These are phyloP conservation scores for Fusarium cicatricum DNA, from an alignment of 2,329 filamentous ascomycete genomes.

Conservation along the genomic window DNA sequence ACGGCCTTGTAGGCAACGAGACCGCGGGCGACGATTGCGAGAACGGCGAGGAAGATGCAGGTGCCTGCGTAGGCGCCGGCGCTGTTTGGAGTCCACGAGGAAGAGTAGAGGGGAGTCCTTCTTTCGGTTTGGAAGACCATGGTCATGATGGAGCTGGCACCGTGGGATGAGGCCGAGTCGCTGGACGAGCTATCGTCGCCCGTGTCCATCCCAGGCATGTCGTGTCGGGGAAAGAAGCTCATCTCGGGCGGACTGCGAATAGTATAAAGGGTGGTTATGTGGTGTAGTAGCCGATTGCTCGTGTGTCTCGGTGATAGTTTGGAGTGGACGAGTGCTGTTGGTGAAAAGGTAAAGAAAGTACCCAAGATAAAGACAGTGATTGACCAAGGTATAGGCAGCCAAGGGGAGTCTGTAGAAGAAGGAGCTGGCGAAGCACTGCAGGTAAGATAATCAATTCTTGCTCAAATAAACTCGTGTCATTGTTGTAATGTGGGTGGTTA, in stretches of 20 bases:
- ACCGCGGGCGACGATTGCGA: constrained; percentile 74
- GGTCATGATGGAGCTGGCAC: constrained; percentile 49
- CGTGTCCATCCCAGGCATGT: constrained; percentile 38
- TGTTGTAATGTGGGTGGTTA: not conserved
- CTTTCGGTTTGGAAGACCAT: constrained; percentile 68
- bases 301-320: no score
- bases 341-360: no score
- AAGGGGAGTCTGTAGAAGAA: no score
- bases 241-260: constrained; percentile 17
- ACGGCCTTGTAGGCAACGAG: constrained; percentile 76
- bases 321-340: no score
- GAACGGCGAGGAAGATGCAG: constrained; percentile 87
- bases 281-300: no score
- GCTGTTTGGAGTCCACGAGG: constrained; percentile 75
- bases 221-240: constrained; percentile 37
- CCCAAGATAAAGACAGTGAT: no score
- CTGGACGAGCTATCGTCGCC: constrained; percentile 18
- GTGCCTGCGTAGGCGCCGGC: constrained; percentile 83
- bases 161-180: constrained; percentile 21
- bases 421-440: no score
- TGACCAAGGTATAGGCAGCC: no score
- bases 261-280: no score
- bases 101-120: constrained; percentile 64
- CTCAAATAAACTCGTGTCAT: constrained; percentile 28
- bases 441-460: constrained; percentile 22